Percentiles rank a stretch among this genome's conserved stretches.
These are phyloP conservation scores for Colletotrichum aenigma DNA, from an alignment of 2,329 filamentous ascomycete species.

Conservation along the genomic window DNA sequence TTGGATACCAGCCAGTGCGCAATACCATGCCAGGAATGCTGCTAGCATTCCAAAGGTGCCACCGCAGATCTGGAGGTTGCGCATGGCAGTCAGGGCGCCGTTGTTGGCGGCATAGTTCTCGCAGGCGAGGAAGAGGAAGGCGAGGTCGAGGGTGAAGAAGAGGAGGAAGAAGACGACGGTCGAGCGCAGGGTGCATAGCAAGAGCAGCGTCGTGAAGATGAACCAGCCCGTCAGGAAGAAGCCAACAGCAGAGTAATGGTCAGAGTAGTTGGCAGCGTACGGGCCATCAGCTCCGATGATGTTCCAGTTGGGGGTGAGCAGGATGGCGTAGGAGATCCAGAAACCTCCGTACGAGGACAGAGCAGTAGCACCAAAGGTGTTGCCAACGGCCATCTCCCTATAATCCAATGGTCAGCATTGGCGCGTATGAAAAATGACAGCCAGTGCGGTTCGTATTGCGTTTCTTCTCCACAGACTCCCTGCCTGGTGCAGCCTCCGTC, in stretches of 20 bases:
- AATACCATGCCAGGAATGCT: constrained; percentile 87
- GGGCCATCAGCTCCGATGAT: constrained; percentile 52
- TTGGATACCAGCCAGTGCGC: constrained; percentile 80
- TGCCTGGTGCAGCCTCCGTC: not conserved
- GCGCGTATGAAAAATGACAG: not conserved
- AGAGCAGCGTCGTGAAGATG: constrained; percentile 79
- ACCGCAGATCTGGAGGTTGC: constrained; percentile 68
- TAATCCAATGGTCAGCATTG: constrained; percentile 5
- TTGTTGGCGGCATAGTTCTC: constrained; percentile 63
- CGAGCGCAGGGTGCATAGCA: constrained; percentile 77
- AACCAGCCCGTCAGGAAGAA: constrained; percentile 83
- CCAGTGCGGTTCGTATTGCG: not conserved
- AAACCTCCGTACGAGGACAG: constrained; percentile 84
- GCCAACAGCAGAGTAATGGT: constrained; percentile 66
- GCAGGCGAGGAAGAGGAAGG: constrained; percentile 75
- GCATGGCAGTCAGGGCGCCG: constrained; percentile 47
- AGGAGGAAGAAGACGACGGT: constrained; percentile 79
- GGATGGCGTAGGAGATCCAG: constrained; percentile 78
- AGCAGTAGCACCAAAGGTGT: constrained; percentile 85
- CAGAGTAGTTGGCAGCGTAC: constrained; percentile 48
- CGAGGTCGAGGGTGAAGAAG: constrained; percentile 77
- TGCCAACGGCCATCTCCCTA: constrained; percentile 87
- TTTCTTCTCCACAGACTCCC: not conserved
- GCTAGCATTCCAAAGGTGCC: constrained; percentile 82
- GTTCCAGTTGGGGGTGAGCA: constrained; percentile 71